phyloP scores from a whole-genome alignment of 2,329 filamentous ascomycete species.

The Neoascochyta sp. region DNA sequence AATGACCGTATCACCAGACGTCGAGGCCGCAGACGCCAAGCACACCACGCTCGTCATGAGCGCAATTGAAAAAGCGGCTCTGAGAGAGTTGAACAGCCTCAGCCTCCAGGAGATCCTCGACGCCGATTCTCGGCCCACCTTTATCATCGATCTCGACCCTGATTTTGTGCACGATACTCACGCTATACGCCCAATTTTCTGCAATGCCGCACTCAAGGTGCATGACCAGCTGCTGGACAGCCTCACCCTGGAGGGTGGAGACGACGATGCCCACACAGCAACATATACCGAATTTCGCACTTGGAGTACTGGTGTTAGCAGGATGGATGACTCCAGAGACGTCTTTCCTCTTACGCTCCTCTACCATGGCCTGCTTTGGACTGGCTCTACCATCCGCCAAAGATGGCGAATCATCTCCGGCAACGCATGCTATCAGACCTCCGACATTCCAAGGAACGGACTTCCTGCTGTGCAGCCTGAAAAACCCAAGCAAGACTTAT shows the following conservation, averaged over 20 bases:
- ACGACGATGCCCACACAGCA: slow-evolving; percentile 4
- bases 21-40: slow-evolving; percentile 1
- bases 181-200: slow-evolving; percentile 28
- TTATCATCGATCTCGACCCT: slow-evolving; percentile 31
- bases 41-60: slow-evolving; percentile 1
- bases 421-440: slow-evolving; percentile 16
- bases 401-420: slow-evolving; percentile 30
- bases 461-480: slow-evolving; percentile 6
- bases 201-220: slow-evolving; percentile 27
- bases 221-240: slow-evolving; percentile 28
- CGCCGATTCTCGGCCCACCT: slow-evolving; percentile 30
- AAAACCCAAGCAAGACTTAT: no score
- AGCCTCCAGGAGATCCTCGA: slow-evolving; percentile 30
- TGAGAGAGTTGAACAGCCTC: slow-evolving; percentile 21
- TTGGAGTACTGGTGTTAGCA: slow-evolving; percentile 44
- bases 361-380: slow-evolving; percentile 29
- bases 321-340: slow-evolving; percentile 46
- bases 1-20: no score
- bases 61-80: slow-evolving; percentile 12
- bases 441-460: slow-evolving; percentile 11
- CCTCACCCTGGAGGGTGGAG: slow-evolving; percentile 9
- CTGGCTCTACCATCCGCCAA: slow-evolving; percentile 25
- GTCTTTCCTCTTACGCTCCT: slow-evolving; percentile 45
- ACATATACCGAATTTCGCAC: slow-evolving; percentile 39
- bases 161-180: slow-evolving; percentile 15